Percentiles rank a stretch among this genome's conserved stretches.
Conservation (phyloP, 148 eudicot genomes). For the Arctostaphylos glauca region DNA sequence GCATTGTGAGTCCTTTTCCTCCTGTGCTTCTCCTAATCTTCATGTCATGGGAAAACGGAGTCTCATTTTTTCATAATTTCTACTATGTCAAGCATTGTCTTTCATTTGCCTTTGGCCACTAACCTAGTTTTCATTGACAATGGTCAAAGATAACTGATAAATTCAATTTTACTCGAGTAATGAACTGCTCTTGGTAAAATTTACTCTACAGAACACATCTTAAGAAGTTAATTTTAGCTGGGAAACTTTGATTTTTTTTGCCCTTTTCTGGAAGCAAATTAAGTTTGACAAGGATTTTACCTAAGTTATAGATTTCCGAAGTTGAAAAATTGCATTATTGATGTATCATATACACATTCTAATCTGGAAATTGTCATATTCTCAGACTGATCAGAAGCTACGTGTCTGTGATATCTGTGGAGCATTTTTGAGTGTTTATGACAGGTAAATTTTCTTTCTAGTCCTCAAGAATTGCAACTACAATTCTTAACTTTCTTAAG, state of each 20-base stretch:
- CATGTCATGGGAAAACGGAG: not conserved
- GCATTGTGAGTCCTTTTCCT: conserved; percentile 62
- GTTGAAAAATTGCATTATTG: not conserved
- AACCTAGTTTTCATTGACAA: not conserved
- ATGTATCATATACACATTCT: not conserved
- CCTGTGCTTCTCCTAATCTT: not conserved
- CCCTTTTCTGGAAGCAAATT: not conserved
- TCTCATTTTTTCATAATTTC: not conserved
- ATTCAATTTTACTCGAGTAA: not conserved
- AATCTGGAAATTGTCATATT: conserved; percentile 16
- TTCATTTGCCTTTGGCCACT: not conserved
- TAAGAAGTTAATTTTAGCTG: not conserved
- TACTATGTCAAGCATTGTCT: not conserved
- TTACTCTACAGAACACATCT: not conserved
- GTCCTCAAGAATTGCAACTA: not conserved
- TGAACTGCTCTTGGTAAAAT: not conserved
- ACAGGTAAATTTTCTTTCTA: conserved; percentile 53
- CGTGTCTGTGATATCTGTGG: conserved; percentile 99
- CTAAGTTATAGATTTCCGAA: conserved; percentile 1
- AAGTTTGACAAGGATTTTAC: not conserved
- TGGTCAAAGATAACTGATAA: not conserved
- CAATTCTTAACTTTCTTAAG: conserved; percentile 21
- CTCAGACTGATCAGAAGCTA: conserved; percentile 94
- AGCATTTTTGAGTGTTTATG: conserved; percentile 96
- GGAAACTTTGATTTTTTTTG: not conserved